These are phyloP conservation scores for Lasiodiplodia sp. DNA, from an alignment of 2,329 filamentous ascomycete species.

Conservation along the genomic window DNA sequence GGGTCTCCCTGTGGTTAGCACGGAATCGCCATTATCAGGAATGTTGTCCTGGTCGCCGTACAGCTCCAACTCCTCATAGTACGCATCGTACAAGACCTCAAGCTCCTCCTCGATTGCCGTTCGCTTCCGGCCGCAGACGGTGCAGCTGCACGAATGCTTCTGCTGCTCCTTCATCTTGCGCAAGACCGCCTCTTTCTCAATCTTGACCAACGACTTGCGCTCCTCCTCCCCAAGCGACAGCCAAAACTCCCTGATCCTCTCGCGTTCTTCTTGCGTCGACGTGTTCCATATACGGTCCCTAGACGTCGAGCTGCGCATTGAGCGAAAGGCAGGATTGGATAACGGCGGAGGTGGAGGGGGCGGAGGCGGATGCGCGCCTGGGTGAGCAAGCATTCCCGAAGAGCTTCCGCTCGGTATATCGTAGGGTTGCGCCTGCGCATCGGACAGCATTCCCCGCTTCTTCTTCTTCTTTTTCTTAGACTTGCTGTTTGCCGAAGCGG, in stretches of 20 bases:
- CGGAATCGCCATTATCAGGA: constrained; percentile 68
- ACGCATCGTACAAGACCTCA: constrained; percentile 96
- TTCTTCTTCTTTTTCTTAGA: constrained; percentile 72
- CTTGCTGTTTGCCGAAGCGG: constrained; percentile 53
- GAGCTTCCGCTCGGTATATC: constrained; percentile 35
- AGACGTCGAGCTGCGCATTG: constrained; percentile 55
- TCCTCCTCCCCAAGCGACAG: constrained; percentile 92
- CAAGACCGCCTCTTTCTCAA: constrained; percentile 96
- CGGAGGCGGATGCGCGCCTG: constrained; percentile 40
- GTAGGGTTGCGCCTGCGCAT: constrained; percentile 4
- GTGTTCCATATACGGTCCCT: constrained; percentile 98
- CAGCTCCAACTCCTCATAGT: constrained; percentile 97
- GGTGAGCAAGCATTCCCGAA: constrained; percentile 34
- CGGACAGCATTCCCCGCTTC: constrained; percentile 12
- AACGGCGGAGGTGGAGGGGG: constrained; percentile 52
- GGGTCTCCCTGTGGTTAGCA: constrained; percentile 64
- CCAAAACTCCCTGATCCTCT: constrained; percentile 99
- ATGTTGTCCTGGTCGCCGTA: constrained; percentile 87
- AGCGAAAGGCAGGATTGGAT: constrained; percentile 51
- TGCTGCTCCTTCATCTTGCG: constrained; percentile 99
- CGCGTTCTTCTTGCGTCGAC: constrained; percentile 89
- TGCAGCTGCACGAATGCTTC: constrained; percentile 98
- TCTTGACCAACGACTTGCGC: constrained; percentile 92
- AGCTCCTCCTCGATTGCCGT: constrained; percentile 98
- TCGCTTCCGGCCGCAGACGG: constrained; percentile 93